Evolutionary conservation across 1,284 basidiomycete genomes (phyloP).

Genomic region (Sporisorium exsertum): DNA sequence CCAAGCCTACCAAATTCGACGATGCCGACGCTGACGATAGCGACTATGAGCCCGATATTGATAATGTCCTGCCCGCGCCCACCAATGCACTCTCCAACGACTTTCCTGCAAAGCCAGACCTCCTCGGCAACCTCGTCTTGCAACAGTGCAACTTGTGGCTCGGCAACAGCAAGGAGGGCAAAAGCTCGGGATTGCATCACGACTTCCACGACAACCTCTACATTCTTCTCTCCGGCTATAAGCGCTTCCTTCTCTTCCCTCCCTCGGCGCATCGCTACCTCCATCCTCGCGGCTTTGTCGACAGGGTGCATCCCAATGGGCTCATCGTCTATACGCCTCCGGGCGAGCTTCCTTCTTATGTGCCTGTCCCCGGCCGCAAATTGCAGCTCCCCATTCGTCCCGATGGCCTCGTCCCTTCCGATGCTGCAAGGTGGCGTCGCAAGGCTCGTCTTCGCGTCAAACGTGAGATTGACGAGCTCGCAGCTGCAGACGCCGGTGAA

Average conservation of each 20-base stretch:
- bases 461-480: conserved; percentile 52
- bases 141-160: conserved; percentile 69
- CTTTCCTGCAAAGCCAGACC: conserved; percentile 60
- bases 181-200: conserved; percentile 65
- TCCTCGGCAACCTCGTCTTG: conserved; percentile 64
- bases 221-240: conserved; percentile 64
- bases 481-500: conserved; percentile 53
- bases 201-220: conserved; percentile 69
- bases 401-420: conserved; percentile 62
- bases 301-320: conserved; percentile 60
- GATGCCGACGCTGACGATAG: conserved; percentile 42
- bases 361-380: conserved; percentile 32
- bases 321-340: conserved; percentile 61
- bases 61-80: conserved; percentile 62
- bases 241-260: conserved; percentile 67
- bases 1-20: conserved; percentile 34
- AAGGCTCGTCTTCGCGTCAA: conserved; percentile 48
- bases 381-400: conserved; percentile 47
- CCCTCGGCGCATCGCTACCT: conserved; percentile 59
- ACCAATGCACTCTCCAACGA: conserved; percentile 58
- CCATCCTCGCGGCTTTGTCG: conserved; percentile 55
- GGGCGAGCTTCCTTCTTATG: conserved; percentile 38
- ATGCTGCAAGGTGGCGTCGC: conserved; percentile 63
- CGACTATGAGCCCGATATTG: conserved; percentile 49
- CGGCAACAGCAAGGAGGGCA: conserved; percentile 56